A percentile compares a stretch with the other conserved stretches of the same genome.
Conservation (phyloP, 306 rosid species). For the Quercus rubra region DNA sequence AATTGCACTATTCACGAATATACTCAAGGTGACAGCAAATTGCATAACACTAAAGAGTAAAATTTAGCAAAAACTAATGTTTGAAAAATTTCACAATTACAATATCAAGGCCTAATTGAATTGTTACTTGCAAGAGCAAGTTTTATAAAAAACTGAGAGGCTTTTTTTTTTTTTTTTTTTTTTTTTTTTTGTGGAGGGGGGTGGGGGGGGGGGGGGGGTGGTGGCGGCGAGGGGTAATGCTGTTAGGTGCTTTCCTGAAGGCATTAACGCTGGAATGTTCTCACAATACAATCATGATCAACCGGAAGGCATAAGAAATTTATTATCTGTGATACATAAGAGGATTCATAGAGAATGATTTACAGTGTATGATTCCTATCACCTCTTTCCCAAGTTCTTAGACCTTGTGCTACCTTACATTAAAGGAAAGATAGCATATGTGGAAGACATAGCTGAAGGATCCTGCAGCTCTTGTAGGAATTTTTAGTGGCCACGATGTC, state of each 20-base stretch:
- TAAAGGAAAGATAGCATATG: constrained; percentile 40
- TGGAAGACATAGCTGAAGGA: constrained; percentile 40
- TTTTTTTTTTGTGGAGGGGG: no score
- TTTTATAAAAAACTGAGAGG: neutral
- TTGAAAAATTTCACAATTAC: neutral
- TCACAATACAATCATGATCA: constrained; percentile 48
- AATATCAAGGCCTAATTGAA: no score
- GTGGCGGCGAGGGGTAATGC: neutral
- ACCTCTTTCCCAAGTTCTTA: constrained; percentile 50
- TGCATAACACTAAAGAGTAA: no score
- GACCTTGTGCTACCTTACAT: constrained; percentile 52
- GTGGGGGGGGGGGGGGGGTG: no score
- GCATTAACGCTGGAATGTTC: constrained; percentile 71
- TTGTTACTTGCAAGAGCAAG: no score
- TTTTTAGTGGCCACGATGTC: constrained; percentile 32
- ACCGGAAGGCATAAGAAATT: constrained; percentile 51
- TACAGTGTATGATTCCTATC: constrained; percentile 34
- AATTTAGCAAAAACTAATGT: neutral
- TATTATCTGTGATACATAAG: constrained; percentile 29
- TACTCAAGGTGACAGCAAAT: no score
- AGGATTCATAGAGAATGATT: constrained; percentile 50
- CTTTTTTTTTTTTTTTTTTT: no score
- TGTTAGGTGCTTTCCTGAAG: constrained; percentile 49
- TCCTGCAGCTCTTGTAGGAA: constrained; percentile 33
- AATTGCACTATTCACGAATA: no score